Conservation (phyloP, 495 filamentous ascomycete species). For the Penicillium bialowiezense region DNA sequence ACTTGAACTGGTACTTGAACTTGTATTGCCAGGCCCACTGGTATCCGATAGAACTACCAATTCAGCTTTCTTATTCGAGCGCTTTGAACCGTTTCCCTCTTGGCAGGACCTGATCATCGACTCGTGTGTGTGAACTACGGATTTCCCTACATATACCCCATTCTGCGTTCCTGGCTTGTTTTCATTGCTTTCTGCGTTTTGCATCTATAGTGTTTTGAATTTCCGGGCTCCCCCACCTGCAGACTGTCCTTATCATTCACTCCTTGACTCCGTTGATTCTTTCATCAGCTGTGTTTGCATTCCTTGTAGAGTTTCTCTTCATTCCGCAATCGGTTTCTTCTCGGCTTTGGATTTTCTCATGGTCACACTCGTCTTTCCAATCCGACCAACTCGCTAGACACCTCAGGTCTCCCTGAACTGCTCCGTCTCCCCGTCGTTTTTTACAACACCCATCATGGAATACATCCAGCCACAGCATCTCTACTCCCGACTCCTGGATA, state of each 20-base stretch:
- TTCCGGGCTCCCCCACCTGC: background rate
- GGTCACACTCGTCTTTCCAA: background rate
- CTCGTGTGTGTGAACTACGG: background rate
- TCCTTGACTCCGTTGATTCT: background rate
- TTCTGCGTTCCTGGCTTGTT: background rate
- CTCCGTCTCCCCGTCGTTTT: background rate
- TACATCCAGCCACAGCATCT: constrained; percentile 21
- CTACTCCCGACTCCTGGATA: constrained; percentile 34
- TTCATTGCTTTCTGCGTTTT: background rate
- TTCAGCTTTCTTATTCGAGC: background rate
- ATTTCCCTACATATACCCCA: constrained; percentile 7
- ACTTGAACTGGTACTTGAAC: too few species aligned
- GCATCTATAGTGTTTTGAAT: background rate
- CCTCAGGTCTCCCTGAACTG: background rate
- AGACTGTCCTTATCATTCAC: background rate
- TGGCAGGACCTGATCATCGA: background rate
- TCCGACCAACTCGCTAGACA: constrained; percentile 1
- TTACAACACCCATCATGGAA: constrained; percentile 16
- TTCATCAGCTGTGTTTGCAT: background rate
- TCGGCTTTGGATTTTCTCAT: background rate
- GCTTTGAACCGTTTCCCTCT: background rate
- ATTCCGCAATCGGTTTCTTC: too few species aligned
- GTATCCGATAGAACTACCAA: background rate
- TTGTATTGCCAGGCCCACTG: background rate
- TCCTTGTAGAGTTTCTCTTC: too few species aligned